Percentiles rank a stretch among this genome's conserved stretches.
Evolutionary conservation across 1,284 basidiomycete species (phyloP).

Genomic region (Ganoderma resinaceum): DNA sequence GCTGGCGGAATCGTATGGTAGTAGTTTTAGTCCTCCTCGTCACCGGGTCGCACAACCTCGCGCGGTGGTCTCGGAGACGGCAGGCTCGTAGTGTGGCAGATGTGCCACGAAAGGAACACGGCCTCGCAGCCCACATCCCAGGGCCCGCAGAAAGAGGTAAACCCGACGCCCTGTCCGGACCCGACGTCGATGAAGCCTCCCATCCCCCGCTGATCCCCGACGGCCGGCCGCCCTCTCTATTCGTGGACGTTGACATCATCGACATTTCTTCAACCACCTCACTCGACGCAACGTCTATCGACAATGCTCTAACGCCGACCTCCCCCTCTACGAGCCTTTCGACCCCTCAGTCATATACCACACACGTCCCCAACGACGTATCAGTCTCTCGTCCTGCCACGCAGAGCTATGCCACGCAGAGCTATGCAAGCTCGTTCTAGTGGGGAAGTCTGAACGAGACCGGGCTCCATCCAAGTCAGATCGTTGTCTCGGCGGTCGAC

Average conservation of each 20-base stretch:
- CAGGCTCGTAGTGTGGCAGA: constrained; percentile 4
- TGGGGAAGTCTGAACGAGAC: too few species aligned
- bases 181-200: background rate
- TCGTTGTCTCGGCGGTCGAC: too few species aligned
- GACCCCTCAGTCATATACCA: background rate
- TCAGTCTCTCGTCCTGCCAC: background rate
- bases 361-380: background rate
- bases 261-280: background rate
- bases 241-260: background rate
- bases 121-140: background rate
- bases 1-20: too few species aligned
- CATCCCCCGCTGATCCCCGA: background rate
- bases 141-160: background rate
- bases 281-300: background rate
- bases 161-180: too few species aligned
- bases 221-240: background rate
- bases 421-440: background rate
- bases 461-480: too few species aligned
- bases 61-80: constrained; percentile 7
- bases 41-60: too few species aligned
- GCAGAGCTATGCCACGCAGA: background rate
- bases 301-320: background rate
- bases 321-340: background rate
- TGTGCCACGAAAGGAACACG: constrained; percentile 9
- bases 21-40: too few species aligned